Conservation (phyloP, 2,329 filamentous ascomycete genomes). For the Cladophialophora bantiana region DNA sequence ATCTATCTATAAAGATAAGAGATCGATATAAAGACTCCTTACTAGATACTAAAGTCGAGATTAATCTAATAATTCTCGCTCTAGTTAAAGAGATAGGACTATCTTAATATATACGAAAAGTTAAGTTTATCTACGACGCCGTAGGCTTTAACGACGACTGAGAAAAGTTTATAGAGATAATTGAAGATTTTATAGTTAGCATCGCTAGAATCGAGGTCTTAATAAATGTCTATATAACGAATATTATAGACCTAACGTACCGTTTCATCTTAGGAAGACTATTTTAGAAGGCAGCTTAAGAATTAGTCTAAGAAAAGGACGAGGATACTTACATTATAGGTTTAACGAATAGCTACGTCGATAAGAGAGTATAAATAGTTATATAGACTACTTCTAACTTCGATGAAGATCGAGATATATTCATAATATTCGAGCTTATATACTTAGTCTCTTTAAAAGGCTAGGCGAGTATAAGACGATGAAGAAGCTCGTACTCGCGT, state of each 20-base stretch:
- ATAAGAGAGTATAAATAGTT: neutral
- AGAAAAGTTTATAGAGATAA: constrained; percentile 2
- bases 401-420: neutral
- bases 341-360: neutral
- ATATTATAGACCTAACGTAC: neutral
- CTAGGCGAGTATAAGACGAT: neutral
- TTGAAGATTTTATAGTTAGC: constrained; percentile 8
- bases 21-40: neutral
- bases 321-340: constrained; percentile 1
- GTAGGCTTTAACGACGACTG: constrained; percentile 2
- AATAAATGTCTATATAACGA: constrained; percentile 8
- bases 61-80: constrained; percentile 1
- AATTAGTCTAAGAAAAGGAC: neutral
- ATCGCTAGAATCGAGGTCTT: neutral
- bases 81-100: constrained; percentile 5
- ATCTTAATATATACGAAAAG: neutral
- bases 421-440: neutral
- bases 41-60: neutral
- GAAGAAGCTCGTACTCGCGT: constrained; percentile 6
- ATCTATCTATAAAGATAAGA: neutral
- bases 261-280: neutral
- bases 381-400: neutral
- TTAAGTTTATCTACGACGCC: constrained; percentile 1
- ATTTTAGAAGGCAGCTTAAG: neutral
- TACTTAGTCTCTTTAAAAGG: constrained; percentile 7